A percentile compares a stretch with the other conserved stretches of the same genome.
Evolutionary conservation across 73 alveolate genomes (phyloP).

Genomic region (Paramecium octaurelia): DNA sequence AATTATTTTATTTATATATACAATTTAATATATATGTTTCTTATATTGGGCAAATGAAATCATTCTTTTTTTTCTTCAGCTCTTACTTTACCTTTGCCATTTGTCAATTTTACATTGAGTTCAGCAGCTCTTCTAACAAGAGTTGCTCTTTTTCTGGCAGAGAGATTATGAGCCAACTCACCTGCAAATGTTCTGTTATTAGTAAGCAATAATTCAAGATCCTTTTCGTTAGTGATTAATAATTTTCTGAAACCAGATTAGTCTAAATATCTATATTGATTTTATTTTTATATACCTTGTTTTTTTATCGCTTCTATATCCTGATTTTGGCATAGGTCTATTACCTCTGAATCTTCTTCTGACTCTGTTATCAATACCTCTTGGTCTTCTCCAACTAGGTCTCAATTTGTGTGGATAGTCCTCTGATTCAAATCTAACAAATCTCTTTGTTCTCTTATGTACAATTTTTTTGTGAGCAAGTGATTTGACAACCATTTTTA

Average conservation of each 20-base stretch:
- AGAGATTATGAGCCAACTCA: conserved; percentile 92
- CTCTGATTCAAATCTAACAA: conserved; percentile 63
- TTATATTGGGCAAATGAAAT: background rate
- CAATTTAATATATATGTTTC: background rate
- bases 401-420: conserved; percentile 56
- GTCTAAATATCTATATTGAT: conserved; percentile 68
- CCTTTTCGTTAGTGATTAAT: conserved; percentile 85
- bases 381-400: conserved; percentile 98
- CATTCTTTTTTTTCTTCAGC: conserved; percentile 68
- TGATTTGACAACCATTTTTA: conserved; percentile 58
- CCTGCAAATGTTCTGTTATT: conserved; percentile 97
- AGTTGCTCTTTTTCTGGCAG: conserved; percentile 90
- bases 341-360: conserved; percentile 98
- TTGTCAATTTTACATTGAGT: conserved; percentile 92
- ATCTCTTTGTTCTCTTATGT: conserved; percentile 62
- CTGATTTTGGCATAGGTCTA: conserved; percentile 91
- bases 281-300: conserved; percentile 61
- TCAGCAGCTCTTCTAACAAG: conserved; percentile 96
- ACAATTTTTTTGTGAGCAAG: conserved; percentile 59
- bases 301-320: conserved; percentile 93
- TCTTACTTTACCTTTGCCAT: conserved; percentile 85
- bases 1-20: background rate
- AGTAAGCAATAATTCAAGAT: conserved; percentile 96
- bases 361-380: conserved; percentile 98
- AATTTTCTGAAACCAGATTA: conserved; percentile 94